These are phyloP conservation scores for Cenchrus americanus DNA, from an alignment of 176 grass and related monocot genomes.

Conservation along the genomic window DNA sequence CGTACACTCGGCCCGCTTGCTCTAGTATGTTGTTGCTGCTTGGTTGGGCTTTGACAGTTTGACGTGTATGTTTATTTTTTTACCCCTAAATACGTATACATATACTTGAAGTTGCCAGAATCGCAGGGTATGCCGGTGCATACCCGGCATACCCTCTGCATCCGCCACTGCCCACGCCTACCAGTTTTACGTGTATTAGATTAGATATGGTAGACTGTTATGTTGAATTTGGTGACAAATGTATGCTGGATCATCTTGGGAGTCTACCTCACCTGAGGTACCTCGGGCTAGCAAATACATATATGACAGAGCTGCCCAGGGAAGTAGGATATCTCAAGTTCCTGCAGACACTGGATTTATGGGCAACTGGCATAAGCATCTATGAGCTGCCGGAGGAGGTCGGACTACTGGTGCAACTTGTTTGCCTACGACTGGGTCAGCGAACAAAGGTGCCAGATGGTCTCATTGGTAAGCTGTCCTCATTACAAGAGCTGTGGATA, in stretches of 20 bases:
- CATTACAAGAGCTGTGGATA: neutral
- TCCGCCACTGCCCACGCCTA: no score
- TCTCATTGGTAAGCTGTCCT: neutral
- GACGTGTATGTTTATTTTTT: no score
- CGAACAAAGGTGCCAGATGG: neutral
- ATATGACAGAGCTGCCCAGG: neutral
- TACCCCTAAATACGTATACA: no score
- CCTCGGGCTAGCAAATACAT: neutral
- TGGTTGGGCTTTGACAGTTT: no score
- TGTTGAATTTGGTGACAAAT: neutral
- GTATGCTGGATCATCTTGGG: neutral
- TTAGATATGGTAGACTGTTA: neutral
- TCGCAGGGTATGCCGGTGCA: no score
- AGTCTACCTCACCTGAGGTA: neutral
- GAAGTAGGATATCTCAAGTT: neutral
- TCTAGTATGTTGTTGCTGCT: no score
- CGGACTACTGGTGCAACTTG: neutral
- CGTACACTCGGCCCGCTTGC: no score
- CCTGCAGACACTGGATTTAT: neutral
- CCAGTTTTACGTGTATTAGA: neutral
- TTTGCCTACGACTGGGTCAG: neutral
- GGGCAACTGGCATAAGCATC: rapidly evolving
- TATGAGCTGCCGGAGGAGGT: neutral
- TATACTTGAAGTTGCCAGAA: no score
- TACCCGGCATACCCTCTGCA: no score